These are phyloP conservation scores for Saprolegnia parasitica DNA, from an alignment of 352 stramenopile species.

Conservation along the genomic window DNA sequence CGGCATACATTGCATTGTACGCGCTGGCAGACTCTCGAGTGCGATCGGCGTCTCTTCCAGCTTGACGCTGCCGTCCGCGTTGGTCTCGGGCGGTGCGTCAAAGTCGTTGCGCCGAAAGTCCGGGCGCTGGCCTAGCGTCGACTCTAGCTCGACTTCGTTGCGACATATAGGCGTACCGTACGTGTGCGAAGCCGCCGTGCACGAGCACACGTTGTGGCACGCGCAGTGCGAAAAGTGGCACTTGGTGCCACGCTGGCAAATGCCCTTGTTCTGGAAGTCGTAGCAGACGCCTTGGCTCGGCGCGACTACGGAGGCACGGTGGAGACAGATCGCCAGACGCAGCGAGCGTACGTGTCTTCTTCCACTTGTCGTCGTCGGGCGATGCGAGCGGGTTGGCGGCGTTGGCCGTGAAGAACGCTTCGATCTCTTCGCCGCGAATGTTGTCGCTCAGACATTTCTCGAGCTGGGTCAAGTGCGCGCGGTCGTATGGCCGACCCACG, in stretches of 20 bases:
- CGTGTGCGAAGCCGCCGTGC: slow-evolving; percentile 74
- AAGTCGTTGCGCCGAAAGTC: slow-evolving; percentile 79
- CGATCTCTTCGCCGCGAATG: slow-evolving; percentile 77
- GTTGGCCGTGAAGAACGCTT: slow-evolving; percentile 69
- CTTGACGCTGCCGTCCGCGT: slow-evolving; percentile 4
- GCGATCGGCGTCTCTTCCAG: slow-evolving; percentile 8
- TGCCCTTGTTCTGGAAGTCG: slow-evolving; percentile 85
- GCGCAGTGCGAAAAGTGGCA: slow-evolving; percentile 86
- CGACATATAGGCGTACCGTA: slow-evolving; percentile 50
- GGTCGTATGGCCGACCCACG: slow-evolving; percentile 60
- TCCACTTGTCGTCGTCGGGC: slow-evolving; percentile 7
- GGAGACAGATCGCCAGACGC: too few species aligned
- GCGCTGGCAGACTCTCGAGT: too few species aligned
- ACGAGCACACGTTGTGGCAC: slow-evolving; percentile 81
- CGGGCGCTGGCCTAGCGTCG: slow-evolving; percentile 72
- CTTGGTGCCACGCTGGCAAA: slow-evolving; percentile 74
- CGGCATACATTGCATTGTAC: too few species aligned
- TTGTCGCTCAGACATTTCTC: slow-evolving; percentile 73
- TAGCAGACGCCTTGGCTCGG: slow-evolving; percentile 79
- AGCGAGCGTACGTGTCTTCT: background rate
- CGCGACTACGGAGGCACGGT: background rate
- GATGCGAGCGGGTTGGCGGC: slow-evolving; percentile 46
- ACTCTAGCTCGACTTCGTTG: too few species aligned
- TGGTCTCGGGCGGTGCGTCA: slow-evolving; percentile 49
- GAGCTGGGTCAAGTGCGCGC: slow-evolving; percentile 47